phyloP scores from a whole-genome alignment of 1,139 yeast genomes.

The Kodamaea sp. region DNA sequence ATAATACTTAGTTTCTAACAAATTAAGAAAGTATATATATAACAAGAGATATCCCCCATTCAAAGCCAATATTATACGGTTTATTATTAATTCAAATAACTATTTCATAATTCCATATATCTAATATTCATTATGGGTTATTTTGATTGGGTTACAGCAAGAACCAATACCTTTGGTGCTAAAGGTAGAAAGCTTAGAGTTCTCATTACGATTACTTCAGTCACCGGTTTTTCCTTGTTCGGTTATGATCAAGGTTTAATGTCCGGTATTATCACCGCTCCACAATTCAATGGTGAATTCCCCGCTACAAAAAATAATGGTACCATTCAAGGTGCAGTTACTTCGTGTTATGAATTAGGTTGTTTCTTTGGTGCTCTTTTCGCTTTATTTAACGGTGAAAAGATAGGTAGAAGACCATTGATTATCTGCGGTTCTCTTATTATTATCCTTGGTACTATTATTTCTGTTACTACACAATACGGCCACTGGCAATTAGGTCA shows the following conservation, averaged over 20 bases:
- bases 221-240: slow-evolving; percentile 63
- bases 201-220: slow-evolving; percentile 55
- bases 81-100: not conserved
- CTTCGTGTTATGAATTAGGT: slow-evolving; percentile 72
- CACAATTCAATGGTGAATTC: slow-evolving; percentile 54
- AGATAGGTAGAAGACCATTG: slow-evolving; percentile 62
- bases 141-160: slow-evolving; percentile 16
- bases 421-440: slow-evolving; percentile 57
- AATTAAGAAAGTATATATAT: too few species aligned
- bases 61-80: not conserved
- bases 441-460: slow-evolving; percentile 59
- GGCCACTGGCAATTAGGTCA: slow-evolving; percentile 55
- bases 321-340: slow-evolving; percentile 61
- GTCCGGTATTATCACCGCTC: slow-evolving; percentile 67
- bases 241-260: slow-evolving; percentile 83
- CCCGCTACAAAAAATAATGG: slow-evolving; percentile 44
- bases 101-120: not conserved
- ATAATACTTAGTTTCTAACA: too few species aligned
- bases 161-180: slow-evolving; percentile 47
- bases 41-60: too few species aligned
- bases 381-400: slow-evolving; percentile 62
- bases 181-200: slow-evolving; percentile 41
- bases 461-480: slow-evolving; percentile 58
- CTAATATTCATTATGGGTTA: slow-evolving; percentile 4
- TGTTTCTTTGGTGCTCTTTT: slow-evolving; percentile 72